Conservation (phyloP, 2,329 filamentous ascomycete genomes). For the Amesomyces nigricolor region DNA sequence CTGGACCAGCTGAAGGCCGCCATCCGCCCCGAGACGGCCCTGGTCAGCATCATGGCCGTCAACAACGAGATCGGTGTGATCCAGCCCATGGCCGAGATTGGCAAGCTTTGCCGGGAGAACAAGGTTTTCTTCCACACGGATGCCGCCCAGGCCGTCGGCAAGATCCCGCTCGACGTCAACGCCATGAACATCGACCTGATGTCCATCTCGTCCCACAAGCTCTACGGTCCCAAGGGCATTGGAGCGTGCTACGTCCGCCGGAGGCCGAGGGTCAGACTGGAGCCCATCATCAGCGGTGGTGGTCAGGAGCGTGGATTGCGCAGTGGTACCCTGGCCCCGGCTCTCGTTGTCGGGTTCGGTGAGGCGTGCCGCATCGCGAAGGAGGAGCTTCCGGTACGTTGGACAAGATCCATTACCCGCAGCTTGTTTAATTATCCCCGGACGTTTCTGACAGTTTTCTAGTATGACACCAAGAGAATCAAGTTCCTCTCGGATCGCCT, state of each 20-base stretch:
- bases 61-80: conserved; percentile 99
- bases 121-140: conserved; percentile 99
- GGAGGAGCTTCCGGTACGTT: conserved; percentile 81
- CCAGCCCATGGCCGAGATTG: conserved; percentile 89
- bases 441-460: conserved; percentile 3
- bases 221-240: conserved; percentile 96
- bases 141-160: conserved; percentile 94
- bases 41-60: conserved; percentile 97
- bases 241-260: conserved; percentile 94
- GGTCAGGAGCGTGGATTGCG: conserved; percentile 92
- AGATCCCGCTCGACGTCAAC: conserved; percentile 94
- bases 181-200: conserved; percentile 97
- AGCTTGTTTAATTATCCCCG: conserved; percentile 6
- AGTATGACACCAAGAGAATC: conserved; percentile 92
- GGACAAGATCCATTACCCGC: conserved; percentile 1
- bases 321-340: conserved; percentile 87
- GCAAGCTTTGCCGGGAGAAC: conserved; percentile 80
- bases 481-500: conserved; percentile 77
- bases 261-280: conserved; percentile 85
- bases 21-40: conserved; percentile 81
- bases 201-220: conserved; percentile 98
- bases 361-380: conserved; percentile 90
- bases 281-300: conserved; percentile 93
- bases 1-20: conserved; percentile 81
- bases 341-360: conserved; percentile 85